Base-by-base conservation (phyloP, 306 rosid genomes). In the Quercus glauca region DNA sequence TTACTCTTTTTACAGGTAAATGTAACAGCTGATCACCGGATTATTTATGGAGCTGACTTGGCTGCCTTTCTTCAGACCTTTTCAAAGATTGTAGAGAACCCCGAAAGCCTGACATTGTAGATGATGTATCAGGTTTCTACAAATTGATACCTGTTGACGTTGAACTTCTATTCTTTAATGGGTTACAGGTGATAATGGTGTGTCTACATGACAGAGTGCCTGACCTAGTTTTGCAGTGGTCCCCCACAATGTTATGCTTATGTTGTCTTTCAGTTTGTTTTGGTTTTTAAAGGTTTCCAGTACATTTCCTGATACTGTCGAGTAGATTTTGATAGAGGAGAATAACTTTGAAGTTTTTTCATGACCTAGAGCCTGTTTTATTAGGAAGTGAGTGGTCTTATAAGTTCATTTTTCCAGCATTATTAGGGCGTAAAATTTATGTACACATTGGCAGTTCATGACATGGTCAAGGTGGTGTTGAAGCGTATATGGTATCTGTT, bases 21-120 rank as follows among this genome's bases (percentile, higher is more conserved):
- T 74, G 98, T 93, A 74, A 93, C 98, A 1, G 94, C 94, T 29
- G 98, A 93, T 90, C 98, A 93, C 90, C 90, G 97, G 68, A 83
- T 93, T 74, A 80, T 93, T 64, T 93, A 93, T 59, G 98, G 98
- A 63, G 98, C 98, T 35, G 97, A 91, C 80, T 86, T 93, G 91
- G 98, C 98, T 26, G 92, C 92, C 79, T 93, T 93, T 90, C 93
- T 91, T 70, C 83, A 87, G 85, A 90, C 97, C 20, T 91, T 93
- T 87, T 89, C 94, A 72, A 91, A 91, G 85, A 86, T 93, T 29
- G 76, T 91, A 74, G 91, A 93, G 86, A 85, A 90, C 81, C 97
- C 98, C 20, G 98, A 90, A 80, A 87, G 93, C 90, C 87, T 93
- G 82, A 91, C 97, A 67, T 86, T 93, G 81, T 93, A 90, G 91